Evolutionary conservation across 106 monocot genomes (phyloP), one percentile per base, ranked within the genome.

Genomic region (Allium fistulosum): DNA sequence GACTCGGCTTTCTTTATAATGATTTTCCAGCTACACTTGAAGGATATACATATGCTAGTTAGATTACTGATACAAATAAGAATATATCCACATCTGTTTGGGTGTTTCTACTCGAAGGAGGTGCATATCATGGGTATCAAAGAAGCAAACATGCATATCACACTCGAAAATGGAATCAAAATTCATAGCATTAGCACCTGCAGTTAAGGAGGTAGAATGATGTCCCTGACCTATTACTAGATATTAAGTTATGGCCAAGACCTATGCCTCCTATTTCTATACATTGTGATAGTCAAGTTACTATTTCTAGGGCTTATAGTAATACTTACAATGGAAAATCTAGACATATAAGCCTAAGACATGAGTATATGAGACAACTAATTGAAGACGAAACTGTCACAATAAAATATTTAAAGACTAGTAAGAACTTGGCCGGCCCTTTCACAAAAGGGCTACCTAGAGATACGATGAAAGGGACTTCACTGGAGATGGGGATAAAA

Each of bases 241-340:
- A 57, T 57, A 57, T 57, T 4, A 0, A 57, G 16, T 57, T 57
- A 16, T 57, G 56, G 0, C 56, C 56, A 4, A 57, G 7, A 57
- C 56, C 56, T 13, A 57, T 57, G 56, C 56, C 56, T 57, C 56
- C 56, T 57, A 57, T 57, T 57, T 57, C 56, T 7, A 57, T 57
- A 12, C 56, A 57, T 57, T 57, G 3, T 57, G 56, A 57, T 9
- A 57, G 56, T 57, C 12, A 57, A 57, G 12, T 2, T 57, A 57
- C 56, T 6, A 2, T 57, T 1, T 57, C 56, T 4, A 57, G 16
- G 16, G 56, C 8, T 13, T 57, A 57, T 57, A 57, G 56, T 57
- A 9, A 16, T 57, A 57, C 56, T 57, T 6, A 57, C 8, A 57
- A 57, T 57, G 8, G 37, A 37, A 4, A 37, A 37, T 37, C 37